These are phyloP conservation scores for Botrytis tulipae DNA, from an alignment of 2,329 filamentous ascomycete species.

Conservation along the genomic window DNA sequence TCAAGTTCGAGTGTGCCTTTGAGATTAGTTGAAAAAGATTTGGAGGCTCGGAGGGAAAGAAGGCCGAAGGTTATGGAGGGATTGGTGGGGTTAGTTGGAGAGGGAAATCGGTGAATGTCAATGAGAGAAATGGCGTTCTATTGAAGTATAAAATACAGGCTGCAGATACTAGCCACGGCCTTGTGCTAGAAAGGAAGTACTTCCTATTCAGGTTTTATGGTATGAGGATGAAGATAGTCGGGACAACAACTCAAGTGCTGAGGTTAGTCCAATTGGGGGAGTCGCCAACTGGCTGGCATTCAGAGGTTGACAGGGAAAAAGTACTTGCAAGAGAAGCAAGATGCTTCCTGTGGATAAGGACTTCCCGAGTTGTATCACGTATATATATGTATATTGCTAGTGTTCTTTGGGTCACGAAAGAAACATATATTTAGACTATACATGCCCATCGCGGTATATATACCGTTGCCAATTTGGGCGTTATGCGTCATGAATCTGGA, in stretches of 20 bases:
- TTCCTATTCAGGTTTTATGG: neutral
- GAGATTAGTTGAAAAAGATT: slow-evolving; percentile 21
- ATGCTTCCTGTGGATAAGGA: neutral
- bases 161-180: neutral
- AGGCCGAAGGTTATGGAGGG: slow-evolving; percentile 14
- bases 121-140: neutral
- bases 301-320: neutral
- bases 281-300: neutral
- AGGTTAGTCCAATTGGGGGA: neutral
- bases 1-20: slow-evolving; percentile 21
- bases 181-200: neutral
- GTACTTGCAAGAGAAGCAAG: neutral
- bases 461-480: too few species aligned
- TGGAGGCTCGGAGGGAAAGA: neutral
- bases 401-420: neutral
- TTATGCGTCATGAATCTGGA: neutral
- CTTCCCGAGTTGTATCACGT: neutral
- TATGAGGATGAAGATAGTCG: neutral
- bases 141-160: neutral
- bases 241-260: slow-evolving; percentile 14
- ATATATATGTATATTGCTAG: too few species aligned
- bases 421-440: neutral
- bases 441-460: neutral
- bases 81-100: neutral
- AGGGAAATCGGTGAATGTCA: neutral